These are phyloP conservation scores for Sequoia sempervirens DNA, from an alignment of 75 land plant genomes.

Conservation along the genomic window DNA sequence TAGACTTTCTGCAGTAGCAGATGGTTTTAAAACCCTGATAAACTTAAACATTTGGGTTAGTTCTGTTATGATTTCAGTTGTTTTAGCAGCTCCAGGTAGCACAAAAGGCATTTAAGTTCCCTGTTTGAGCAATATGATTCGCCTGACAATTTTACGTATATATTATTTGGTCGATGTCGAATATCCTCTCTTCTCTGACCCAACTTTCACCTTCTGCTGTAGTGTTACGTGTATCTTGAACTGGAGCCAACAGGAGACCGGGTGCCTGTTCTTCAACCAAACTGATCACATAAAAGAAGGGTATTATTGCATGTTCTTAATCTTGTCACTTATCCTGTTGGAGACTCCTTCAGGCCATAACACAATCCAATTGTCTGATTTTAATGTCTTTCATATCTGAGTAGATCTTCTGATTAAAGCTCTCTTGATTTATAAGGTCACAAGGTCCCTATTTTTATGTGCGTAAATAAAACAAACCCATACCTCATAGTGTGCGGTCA, in stretches of 20 bases:
- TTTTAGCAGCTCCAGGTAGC: not conserved
- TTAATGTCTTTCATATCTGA: too few species aligned
- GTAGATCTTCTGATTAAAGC: too few species aligned
- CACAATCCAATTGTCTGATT: not conserved
- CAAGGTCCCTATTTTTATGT: too few species aligned
- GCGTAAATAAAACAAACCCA: not conserved
- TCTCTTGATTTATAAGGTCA: too few species aligned
- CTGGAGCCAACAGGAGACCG: not conserved
- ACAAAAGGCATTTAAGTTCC: not conserved
- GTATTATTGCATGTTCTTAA: not conserved
- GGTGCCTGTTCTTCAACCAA: not conserved
- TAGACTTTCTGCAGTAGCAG: too few species aligned
- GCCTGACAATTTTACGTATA: too few species aligned
- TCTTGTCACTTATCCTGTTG: not conserved
- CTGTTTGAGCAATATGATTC: not conserved
- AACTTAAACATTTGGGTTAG: too few species aligned
- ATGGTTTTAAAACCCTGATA: too few species aligned
- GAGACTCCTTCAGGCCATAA: not conserved
- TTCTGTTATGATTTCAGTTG: too few species aligned
- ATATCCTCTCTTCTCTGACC: too few species aligned
- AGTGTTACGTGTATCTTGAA: too few species aligned
- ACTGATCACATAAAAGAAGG: not conserved
- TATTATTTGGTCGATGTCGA: not conserved
- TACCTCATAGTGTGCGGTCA: not conserved
- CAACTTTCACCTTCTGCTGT: too few species aligned